Base-by-base conservation (phyloP, 805 yeast genomes). In the Schizosaccharomyces cryophilus region DNA sequence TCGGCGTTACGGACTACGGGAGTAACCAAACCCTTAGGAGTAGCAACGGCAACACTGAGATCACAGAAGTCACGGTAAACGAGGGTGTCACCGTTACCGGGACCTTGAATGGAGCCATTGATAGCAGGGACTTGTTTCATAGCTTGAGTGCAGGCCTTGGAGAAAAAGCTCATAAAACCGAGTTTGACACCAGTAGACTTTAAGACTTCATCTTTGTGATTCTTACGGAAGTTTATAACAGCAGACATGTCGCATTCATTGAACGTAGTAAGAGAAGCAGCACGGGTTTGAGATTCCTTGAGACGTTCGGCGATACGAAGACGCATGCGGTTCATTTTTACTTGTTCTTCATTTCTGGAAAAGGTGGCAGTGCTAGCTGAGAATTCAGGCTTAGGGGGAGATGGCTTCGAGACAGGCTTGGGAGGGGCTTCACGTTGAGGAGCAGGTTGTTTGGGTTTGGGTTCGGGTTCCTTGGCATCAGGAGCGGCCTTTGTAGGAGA, bases 281-380 rank as follows among this genome's bases (percentile, higher is more conserved):
- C 95, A 62, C 97, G 89, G 79, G 93, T 93, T 77, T 90, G 98
- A 42, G 97, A 86, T 78, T 93, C 97, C 87, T 90, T 90, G 72
- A 90, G 84, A 77, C 98, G 87, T 78, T 90, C 97, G 64, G 98
- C 95, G 67, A 93, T 93, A 80, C 98, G 87, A 76, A 87, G 75
- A 77, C 98, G 85, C 97, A 90, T 93, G 78, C 98, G 86, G 83
- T 89, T 93, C 97, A 90, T 90, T 79, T 90, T 90, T 65, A 93
- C 94, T 72, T 88, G 81, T 71, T 83, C 85, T 76, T 93, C 97
- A 64, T 76, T 74, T 77, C 98, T 85, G 63, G 93, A 78, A 70
- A 86, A 87, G 42, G 78, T 73, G 56, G 72, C 66, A 55, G 74
- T 67, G 61, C 73, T 66, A 42, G 74, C 64, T 30, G 63, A 59